phyloP scores from a whole-genome alignment of 805 yeast species.

The Cephaloascus fragrans region DNA sequence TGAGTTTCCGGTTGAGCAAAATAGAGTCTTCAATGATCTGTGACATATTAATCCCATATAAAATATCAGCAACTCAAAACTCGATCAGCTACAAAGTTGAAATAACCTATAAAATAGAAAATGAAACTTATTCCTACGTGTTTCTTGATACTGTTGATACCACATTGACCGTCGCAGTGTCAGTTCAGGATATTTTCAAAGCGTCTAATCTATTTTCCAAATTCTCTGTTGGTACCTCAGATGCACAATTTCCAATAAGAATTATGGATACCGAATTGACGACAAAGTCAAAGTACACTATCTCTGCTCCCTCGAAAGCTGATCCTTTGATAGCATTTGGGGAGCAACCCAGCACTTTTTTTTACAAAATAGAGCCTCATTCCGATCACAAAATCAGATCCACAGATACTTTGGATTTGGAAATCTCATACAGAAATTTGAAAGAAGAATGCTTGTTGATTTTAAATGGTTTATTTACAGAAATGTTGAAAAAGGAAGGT shows the following conservation, averaged over 20 bases:
- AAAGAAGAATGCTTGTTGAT: slow-evolving; percentile 29
- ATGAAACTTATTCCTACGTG: slow-evolving; percentile 10
- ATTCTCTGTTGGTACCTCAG: slow-evolving; percentile 58
- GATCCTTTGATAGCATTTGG: slow-evolving; percentile 41
- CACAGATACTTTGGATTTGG: slow-evolving; percentile 29
- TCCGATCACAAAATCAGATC: slow-evolving; percentile 3
- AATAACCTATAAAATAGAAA: slow-evolving; percentile 12
- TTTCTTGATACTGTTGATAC: slow-evolving; percentile 35
- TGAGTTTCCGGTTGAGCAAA: neutral
- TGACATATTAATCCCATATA: slow-evolving; percentile 21
- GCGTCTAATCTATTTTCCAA: slow-evolving; percentile 47
- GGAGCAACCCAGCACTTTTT: slow-evolving; percentile 61
- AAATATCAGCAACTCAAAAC: slow-evolving; percentile 18
- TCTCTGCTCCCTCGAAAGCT: slow-evolving; percentile 16
- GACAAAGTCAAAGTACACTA: slow-evolving; percentile 20
- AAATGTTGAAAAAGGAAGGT: slow-evolving; percentile 3
- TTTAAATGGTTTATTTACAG: slow-evolving; percentile 10
- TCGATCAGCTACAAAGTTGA: slow-evolving; percentile 11
- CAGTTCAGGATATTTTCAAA: slow-evolving; percentile 73
- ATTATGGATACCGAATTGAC: slow-evolving; percentile 32
- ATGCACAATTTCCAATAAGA: slow-evolving; percentile 41
- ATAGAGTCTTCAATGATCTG: slow-evolving; percentile 5
- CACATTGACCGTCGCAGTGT: slow-evolving; percentile 53
- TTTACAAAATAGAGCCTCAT: slow-evolving; percentile 38
- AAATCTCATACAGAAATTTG: slow-evolving; percentile 35